phyloP scores from a whole-genome alignment of 2,329 filamentous ascomycete species.

The Neodidymelliopsis sp. region DNA sequence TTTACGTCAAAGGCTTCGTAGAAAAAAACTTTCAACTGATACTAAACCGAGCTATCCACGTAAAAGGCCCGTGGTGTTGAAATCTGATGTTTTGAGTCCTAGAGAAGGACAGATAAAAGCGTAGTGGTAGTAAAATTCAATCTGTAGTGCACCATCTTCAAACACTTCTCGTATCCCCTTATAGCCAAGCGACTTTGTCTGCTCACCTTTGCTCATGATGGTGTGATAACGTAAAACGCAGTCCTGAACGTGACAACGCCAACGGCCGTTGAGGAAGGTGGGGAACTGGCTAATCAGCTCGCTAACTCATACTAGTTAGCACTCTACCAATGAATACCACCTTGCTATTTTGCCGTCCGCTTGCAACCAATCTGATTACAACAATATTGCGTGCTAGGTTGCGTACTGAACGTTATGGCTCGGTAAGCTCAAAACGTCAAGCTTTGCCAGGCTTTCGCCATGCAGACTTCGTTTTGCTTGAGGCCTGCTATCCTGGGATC shows the following conservation, averaged over 20 bases:
- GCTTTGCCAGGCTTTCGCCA: slow-evolving; percentile 27
- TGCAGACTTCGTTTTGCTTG: slow-evolving; percentile 26
- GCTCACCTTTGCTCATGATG: too few species aligned
- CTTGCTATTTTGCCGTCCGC: slow-evolving; percentile 2
- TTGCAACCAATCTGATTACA: slow-evolving; percentile 26
- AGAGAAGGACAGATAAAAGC: too few species aligned
- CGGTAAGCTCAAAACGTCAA: slow-evolving; percentile 13
- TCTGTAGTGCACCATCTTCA: too few species aligned
- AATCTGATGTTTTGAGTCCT: too few species aligned
- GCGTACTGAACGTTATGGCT: slow-evolving; percentile 9
- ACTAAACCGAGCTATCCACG: too few species aligned
- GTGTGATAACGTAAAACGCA: background rate
- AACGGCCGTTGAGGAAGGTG: slow-evolving; percentile 7
- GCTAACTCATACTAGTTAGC: slow-evolving; percentile 3
- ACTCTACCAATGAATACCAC: slow-evolving; percentile 14
- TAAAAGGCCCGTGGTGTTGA: too few species aligned
- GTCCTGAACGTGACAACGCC: background rate
- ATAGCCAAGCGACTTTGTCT: too few species aligned
- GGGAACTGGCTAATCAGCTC: background rate
- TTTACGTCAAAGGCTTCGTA: too few species aligned
- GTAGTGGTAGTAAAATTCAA: too few species aligned
- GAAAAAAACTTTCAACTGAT: too few species aligned
- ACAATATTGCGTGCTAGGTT: slow-evolving; percentile 34
- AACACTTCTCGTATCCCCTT: too few species aligned
- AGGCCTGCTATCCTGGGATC: slow-evolving; percentile 3